phyloP scores from a whole-genome alignment of 345 rosid genomes.

The Eucalyptus urophylla region DNA sequence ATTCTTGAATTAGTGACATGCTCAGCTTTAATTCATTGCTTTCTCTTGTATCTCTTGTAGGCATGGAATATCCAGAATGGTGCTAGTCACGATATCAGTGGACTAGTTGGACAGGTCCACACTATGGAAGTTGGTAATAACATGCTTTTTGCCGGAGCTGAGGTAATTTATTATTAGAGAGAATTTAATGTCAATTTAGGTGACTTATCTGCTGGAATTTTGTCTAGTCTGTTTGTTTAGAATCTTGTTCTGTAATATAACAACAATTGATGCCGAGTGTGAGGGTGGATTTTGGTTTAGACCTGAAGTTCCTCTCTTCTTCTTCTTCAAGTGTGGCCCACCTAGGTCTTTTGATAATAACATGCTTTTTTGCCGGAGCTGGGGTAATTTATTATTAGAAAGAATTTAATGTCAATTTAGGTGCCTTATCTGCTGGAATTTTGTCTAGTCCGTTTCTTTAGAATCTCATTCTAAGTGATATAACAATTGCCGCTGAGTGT shows the following conservation, averaged over 20 bases:
- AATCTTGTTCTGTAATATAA: not conserved
- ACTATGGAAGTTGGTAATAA: constrained; percentile 18
- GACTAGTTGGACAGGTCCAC: constrained; percentile 33
- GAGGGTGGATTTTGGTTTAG: not conserved
- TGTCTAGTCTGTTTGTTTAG: not conserved
- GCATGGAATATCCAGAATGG: constrained; percentile 30
- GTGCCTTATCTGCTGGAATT: too few relatives aligned
- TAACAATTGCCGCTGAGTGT: too few relatives aligned
- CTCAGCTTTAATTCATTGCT: not conserved
- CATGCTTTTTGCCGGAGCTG: constrained; percentile 50
- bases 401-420: too few relatives aligned
- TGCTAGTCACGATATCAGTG: constrained; percentile 15
- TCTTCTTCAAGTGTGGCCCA: too few relatives aligned
- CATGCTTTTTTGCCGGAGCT: too few relatives aligned
- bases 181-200: not conserved
- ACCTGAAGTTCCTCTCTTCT: not conserved
- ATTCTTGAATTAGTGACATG: not conserved
- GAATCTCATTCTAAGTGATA: too few relatives aligned
- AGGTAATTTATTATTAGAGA: constrained; percentile 12
- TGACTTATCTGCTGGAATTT: not conserved
- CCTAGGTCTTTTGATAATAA: too few relatives aligned
- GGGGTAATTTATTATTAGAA: too few relatives aligned
- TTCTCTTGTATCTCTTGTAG: constrained; percentile 8
- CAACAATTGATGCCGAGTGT: not conserved
- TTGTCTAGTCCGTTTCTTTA: too few relatives aligned